Conservation (phyloP, 2,329 filamentous ascomycete genomes). For the Pestalotiopsis sp. region DNA sequence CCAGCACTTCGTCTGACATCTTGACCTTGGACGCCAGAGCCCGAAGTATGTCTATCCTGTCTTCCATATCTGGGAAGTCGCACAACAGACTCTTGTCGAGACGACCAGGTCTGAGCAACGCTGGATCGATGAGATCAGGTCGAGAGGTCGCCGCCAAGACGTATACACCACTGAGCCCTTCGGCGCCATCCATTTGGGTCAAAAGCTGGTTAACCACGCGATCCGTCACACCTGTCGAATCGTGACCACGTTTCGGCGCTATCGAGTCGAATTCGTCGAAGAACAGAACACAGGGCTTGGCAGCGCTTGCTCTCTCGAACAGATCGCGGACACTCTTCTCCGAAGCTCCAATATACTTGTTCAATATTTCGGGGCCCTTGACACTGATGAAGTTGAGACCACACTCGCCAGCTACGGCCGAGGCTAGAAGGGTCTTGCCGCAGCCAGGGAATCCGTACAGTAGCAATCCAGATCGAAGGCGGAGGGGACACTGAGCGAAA, state of each 20-base stretch:
- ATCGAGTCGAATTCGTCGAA: constrained; percentile 99
- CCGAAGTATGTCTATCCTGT: constrained; percentile 84
- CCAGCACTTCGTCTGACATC: constrained; percentile 67
- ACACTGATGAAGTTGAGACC: constrained; percentile 98
- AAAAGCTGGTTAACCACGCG: constrained; percentile 97
- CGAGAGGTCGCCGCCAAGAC: constrained; percentile 92
- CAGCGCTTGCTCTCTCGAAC: constrained; percentile 89
- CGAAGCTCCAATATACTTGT: constrained; percentile 98
- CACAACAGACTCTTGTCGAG: constrained; percentile 93
- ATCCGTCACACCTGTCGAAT: constrained; percentile 97
- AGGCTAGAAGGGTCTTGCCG: constrained; percentile 93
- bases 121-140: constrained; percentile 94
- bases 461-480: constrained; percentile 89
- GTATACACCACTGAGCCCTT: constrained; percentile 92
- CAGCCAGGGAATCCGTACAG: constrained; percentile 96
- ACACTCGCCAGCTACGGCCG: constrained; percentile 96
- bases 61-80: constrained; percentile 79
- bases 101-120: constrained; percentile 85
- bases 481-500: constrained; percentile 91
- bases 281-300: constrained; percentile 91
- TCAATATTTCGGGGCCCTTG: constrained; percentile 96
- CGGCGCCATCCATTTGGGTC: constrained; percentile 98
- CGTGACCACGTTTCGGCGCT: constrained; percentile 94
- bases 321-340: constrained; percentile 96
- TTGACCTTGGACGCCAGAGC: constrained; percentile 83